Evolutionary conservation across 2,329 filamentous ascomycete species (phyloP).

Genomic region (Nectriaceae sp.): DNA sequence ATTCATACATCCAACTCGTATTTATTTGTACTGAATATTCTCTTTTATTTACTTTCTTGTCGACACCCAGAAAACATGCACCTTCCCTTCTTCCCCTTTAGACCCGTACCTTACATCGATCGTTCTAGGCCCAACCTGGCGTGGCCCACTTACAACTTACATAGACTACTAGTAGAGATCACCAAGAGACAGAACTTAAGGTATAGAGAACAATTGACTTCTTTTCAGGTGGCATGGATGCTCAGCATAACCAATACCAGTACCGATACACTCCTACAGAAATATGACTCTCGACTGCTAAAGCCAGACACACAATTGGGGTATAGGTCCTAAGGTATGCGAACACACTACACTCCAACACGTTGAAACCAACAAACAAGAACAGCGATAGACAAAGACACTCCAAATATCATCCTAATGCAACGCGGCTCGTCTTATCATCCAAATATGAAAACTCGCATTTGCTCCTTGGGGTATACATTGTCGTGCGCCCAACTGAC

Average conservation of each 20-base stretch:
- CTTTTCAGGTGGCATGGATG: neutral
- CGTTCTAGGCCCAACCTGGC: no score
- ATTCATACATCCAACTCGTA: no score
- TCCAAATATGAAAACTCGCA: neutral
- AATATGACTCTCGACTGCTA: neutral
- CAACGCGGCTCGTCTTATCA: neutral
- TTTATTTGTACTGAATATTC: no score
- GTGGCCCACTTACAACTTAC: no score
- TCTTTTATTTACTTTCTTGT: no score
- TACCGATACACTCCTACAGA: neutral
- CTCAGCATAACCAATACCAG: neutral
- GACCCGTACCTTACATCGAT: no score
- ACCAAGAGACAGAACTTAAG: no score
- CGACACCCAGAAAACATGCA: no score
- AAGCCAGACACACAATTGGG: neutral
- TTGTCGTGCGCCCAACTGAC: neutral
- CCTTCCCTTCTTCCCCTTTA: no score
- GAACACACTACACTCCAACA: neutral
- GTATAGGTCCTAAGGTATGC: neutral
- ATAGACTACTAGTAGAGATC: no score
- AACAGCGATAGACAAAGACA: neutral
- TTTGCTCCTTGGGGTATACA: neutral
- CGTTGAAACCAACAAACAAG: neutral
- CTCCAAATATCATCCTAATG: neutral
- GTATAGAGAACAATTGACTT: neutral